Evolutionary conservation across 1,284 basidiomycete genomes (phyloP), one percentile per base, ranked within the genome.

Genomic region (Agaricales sp.): DNA sequence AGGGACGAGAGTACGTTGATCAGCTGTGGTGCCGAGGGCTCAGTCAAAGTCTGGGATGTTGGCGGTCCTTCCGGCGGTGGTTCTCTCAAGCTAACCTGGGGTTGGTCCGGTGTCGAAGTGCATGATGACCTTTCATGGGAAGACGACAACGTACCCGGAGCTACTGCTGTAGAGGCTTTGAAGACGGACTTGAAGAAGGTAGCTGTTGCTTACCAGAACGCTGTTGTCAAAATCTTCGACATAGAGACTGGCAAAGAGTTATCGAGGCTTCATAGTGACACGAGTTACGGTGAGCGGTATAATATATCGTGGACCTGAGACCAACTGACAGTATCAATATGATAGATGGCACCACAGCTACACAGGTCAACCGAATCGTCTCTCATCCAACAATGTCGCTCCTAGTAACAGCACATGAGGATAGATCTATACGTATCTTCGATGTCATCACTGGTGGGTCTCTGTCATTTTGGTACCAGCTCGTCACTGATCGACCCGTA

Each of bases 11-110:
- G 78, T 50, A 80, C 87, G 20, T 74, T 99, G 22, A 89, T 93
- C 47, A 91, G 87, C 55, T 92, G 88, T 58, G 87, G 88, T 25
- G 88, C 93, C 1, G 94, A 98, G 61, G 94, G 94, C 12, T 71
- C 78, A 0, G 86, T 97, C 56, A 96, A 96, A 65, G 81, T 97
- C 6, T 99, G 95, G 94, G 86, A 88, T 57, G 81, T 89, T 47
- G 78, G 78, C 54, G 78, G 76, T 21, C 72, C 77, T 18, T 75
- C 74, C 24, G 79, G 75, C 20, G 78, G 78, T 43, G 72, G 73
- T 12, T 76, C 77, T 2, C 69, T 91, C 49, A 79, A 71, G 57
- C 64, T 90, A 51, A 84, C 81, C 43, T 93, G 90, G 89, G 82
- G 81, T 25, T 92, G 87, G 66, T 63, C 74, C 53, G 89, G 87